These are phyloP conservation scores for Scedosporium aurantiacum DNA, from an alignment of 2,329 filamentous ascomycete species.

Conservation along the genomic window DNA sequence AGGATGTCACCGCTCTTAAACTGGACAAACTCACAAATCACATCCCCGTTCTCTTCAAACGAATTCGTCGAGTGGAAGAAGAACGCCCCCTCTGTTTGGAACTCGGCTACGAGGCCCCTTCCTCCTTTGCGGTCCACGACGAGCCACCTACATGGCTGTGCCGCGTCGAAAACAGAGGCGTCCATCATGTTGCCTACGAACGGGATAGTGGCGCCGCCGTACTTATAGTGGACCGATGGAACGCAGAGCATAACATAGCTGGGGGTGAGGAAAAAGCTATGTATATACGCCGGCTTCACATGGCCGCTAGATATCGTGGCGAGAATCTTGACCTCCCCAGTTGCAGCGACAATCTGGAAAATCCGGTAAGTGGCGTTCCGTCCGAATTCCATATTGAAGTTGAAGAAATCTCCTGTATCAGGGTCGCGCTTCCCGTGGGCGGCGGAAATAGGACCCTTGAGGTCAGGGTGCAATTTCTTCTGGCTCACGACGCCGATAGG, in stretches of 20 bases:
- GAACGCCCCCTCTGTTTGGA: constrained; percentile 58
- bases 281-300: constrained; percentile 59
- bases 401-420: constrained; percentile 63
- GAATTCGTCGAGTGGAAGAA: constrained; percentile 73
- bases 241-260: constrained; percentile 64
- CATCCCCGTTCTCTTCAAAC: constrained; percentile 50
- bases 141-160: constrained; percentile 54
- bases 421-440: constrained; percentile 66
- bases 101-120: constrained; percentile 57
- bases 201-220: constrained; percentile 47
- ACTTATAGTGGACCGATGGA: constrained; percentile 51
- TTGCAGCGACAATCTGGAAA: constrained; percentile 52
- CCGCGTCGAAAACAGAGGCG: constrained; percentile 51
- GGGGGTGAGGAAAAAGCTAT: constrained; percentile 65
- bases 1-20: constrained; percentile 58
- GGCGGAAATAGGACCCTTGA: constrained; percentile 56
- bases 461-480: constrained; percentile 49
- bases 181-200: constrained; percentile 60
- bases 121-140: constrained; percentile 56
- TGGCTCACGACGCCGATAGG: constrained; percentile 56
- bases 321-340: constrained; percentile 58
- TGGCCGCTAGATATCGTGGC: constrained; percentile 47
- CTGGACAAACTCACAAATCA: constrained; percentile 55
- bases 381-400: constrained; percentile 66
- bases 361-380: constrained; percentile 50